Percentiles rank a stretch among this genome's conserved stretches.
phyloP scores from a whole-genome alignment of 2,329 filamentous ascomycete species.

The Chaetomiaceae sp. region DNA sequence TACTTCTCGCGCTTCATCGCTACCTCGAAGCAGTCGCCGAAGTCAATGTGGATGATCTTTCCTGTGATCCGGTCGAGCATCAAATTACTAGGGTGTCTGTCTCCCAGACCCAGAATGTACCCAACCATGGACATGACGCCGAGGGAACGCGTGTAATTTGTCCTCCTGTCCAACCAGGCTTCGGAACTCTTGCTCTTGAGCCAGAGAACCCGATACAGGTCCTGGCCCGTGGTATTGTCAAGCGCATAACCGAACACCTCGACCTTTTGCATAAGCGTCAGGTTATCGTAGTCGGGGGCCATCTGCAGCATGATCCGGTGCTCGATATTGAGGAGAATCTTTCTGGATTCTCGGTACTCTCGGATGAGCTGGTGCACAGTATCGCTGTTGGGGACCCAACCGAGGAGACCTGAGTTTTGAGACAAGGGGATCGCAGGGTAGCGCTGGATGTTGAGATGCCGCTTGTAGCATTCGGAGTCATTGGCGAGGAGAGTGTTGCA shows the following conservation, averaged over 20 bases:
- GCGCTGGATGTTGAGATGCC: constrained; percentile 91
- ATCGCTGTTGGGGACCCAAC: constrained; percentile 97
- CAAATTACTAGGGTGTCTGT: constrained; percentile 94
- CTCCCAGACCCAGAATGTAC: constrained; percentile 93
- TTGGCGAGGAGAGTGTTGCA: constrained; percentile 93
- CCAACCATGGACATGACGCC: constrained; percentile 99
- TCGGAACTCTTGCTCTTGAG: constrained; percentile 98
- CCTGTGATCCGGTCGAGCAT: constrained; percentile 95
- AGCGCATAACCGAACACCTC: constrained; percentile 99
- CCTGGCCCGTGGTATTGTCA: constrained; percentile 98
- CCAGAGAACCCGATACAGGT: constrained; percentile 96
- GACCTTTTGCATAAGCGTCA: constrained; percentile 99
- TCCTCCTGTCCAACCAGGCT: constrained; percentile 92
- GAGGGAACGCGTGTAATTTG: constrained; percentile 96
- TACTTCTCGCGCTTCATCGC: constrained; percentile 99
- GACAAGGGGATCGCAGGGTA: constrained; percentile 97
- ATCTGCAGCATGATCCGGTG: constrained; percentile 99
- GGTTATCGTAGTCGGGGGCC: constrained; percentile 97
- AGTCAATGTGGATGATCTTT: constrained; percentile 98
- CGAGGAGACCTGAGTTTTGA: constrained; percentile 89
- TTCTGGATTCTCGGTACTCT: constrained; percentile 93
- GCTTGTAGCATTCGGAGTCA: constrained; percentile 94
- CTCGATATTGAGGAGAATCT: constrained; percentile 98
- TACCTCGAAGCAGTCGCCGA: constrained; percentile 98
- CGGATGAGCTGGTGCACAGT: constrained; percentile 94